A percentile compares a stretch with the other conserved stretches of the same genome.
phyloP scores from a whole-genome alignment of 352 stramenopile genomes.

The Saprolegnia parasitica region DNA sequence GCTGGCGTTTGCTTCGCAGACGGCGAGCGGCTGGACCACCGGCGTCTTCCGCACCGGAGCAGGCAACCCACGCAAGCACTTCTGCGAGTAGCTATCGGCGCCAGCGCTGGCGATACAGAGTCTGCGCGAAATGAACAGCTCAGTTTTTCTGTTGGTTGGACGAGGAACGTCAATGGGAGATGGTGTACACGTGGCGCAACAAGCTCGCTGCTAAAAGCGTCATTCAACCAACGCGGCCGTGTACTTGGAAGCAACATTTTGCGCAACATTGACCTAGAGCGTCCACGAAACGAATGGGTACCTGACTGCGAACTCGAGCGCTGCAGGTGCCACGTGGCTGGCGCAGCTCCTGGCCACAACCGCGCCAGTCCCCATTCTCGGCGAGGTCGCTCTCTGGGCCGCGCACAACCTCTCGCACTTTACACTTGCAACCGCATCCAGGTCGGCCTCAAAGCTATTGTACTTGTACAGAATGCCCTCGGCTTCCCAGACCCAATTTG shows the following conservation, averaged over 20 bases:
- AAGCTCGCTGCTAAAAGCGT: not conserved
- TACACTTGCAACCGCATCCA: slow-evolving; percentile 5
- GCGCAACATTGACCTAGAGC: slow-evolving; percentile 10
- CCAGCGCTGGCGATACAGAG: not conserved
- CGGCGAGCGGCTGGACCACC: not conserved
- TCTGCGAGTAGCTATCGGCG: not conserved
- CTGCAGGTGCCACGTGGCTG: not conserved
- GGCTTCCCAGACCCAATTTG: not conserved
- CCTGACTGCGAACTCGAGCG: not conserved
- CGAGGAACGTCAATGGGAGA: not conserved
- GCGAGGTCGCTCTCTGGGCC: not conserved
- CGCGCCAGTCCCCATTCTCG: not conserved
- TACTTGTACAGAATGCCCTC: not conserved
- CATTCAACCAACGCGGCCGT: not conserved
- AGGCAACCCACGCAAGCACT: slow-evolving; percentile 1
- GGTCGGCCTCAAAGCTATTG: not conserved
- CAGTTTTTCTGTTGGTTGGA: slow-evolving; percentile 19
- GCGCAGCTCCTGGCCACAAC: not conserved
- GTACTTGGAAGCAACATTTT: not conserved
- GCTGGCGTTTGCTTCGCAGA: not conserved
- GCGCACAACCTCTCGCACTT: slow-evolving; percentile 1
- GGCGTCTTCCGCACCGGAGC: not conserved
- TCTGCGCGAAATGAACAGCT: not conserved
- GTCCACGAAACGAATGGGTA: too few relatives aligned
- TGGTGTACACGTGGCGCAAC: not conserved